These are phyloP conservation scores for Phylloporus arenicola DNA, from an alignment of 768 basidiomycete genomes.

Conservation along the genomic window DNA sequence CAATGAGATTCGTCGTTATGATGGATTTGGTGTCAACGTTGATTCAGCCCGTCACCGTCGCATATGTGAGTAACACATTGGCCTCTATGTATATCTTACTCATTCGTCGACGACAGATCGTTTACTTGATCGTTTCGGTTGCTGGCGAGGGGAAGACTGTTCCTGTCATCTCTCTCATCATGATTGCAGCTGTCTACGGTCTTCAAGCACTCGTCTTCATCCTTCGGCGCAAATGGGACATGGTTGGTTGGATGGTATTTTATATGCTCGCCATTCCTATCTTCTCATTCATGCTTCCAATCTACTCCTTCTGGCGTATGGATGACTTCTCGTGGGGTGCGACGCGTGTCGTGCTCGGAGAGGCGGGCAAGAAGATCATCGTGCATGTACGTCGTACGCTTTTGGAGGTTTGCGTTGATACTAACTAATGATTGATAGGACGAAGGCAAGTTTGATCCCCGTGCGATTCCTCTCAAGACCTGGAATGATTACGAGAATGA, in stretches of 20 bases:
- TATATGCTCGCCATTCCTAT: conserved; percentile 93
- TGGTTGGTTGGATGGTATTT: conserved; percentile 97
- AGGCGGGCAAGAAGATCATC: conserved; percentile 92
- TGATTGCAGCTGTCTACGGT: conserved; percentile 94
- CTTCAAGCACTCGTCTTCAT: conserved; percentile 89
- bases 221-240: conserved; percentile 93
- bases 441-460: conserved; percentile 95
- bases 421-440: conserved; percentile 48
- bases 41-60: conserved; percentile 80
- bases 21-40: conserved; percentile 89
- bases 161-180: conserved; percentile 78
- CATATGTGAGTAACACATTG: conserved; percentile 59
- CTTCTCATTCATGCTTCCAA: conserved; percentile 88
- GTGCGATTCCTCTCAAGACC: conserved; percentile 88
- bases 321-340: conserved; percentile 97
- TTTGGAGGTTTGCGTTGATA: conserved; percentile 1
- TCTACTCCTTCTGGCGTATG: conserved; percentile 98
- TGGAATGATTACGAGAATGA: conserved; percentile 98
- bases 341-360: conserved; percentile 89
- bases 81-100: not conserved
- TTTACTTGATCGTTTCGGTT: conserved; percentile 81
- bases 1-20: conserved; percentile 98
- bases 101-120: conserved; percentile 48
- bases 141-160: conserved; percentile 60
- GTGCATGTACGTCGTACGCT: conserved; percentile 64